Evolutionary conservation across 2,329 filamentous ascomycete species (phyloP).

Genomic region (Penicillium sp.): DNA sequence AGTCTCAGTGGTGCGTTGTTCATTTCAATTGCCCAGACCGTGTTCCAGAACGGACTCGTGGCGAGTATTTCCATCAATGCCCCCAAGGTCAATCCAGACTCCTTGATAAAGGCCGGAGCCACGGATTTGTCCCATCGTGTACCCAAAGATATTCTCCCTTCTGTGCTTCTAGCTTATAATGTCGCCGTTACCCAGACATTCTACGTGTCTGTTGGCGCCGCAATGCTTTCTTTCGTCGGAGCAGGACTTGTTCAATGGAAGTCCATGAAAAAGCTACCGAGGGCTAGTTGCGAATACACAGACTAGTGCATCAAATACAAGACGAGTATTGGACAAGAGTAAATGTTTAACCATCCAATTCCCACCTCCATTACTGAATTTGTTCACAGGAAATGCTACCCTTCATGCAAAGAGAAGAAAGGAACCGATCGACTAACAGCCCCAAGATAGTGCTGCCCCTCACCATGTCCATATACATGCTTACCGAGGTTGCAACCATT

Average conservation of each 20-base stretch:
- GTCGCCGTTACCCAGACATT: constrained; percentile 38
- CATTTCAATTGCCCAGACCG: constrained; percentile 38
- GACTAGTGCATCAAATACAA: background rate
- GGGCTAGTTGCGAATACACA: background rate
- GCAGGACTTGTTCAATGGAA: constrained; percentile 40
- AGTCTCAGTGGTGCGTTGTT: constrained; percentile 39
- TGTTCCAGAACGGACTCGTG: constrained; percentile 37
- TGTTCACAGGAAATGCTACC: too few species aligned
- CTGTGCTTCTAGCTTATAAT: constrained; percentile 39
- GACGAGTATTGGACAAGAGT: background rate
- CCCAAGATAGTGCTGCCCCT: background rate
- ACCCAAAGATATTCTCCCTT: constrained; percentile 24
- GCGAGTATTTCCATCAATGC: constrained; percentile 24
- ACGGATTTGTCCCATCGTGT: constrained; percentile 34
- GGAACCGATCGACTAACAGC: too few species aligned
- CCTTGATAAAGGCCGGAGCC: constrained; percentile 36
- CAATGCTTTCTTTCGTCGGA: constrained; percentile 31
- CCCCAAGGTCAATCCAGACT: constrained; percentile 26
- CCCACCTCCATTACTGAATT: too few species aligned
- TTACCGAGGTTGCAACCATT: background rate
- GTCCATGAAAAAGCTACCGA: constrained; percentile 30
- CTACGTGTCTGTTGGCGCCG: constrained; percentile 38
- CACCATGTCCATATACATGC: background rate
- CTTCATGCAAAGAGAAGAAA: too few species aligned
- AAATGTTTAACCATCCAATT: background rate